Percentiles rank a stretch among this genome's conserved stretches.
Conservation (phyloP, 345 rosid genomes). For the Populus alba region DNA sequence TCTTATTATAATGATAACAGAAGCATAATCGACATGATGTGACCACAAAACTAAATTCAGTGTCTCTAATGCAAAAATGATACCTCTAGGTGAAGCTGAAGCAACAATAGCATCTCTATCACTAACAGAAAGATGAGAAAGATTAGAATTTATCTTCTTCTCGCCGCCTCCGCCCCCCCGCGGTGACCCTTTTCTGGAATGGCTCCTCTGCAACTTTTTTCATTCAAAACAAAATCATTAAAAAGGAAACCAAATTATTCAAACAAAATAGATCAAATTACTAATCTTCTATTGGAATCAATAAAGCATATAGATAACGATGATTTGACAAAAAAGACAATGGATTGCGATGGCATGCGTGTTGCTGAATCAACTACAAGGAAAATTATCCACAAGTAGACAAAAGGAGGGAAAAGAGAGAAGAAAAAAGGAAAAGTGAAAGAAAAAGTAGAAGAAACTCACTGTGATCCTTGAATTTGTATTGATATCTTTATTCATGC, state of each 20-base stretch:
- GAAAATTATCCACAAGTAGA: not conserved
- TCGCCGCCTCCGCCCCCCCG: slow-evolving; percentile 42
- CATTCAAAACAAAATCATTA: not conserved
- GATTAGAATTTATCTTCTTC: slow-evolving; percentile 41
- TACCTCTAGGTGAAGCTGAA: slow-evolving; percentile 70
- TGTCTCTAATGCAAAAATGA: not conserved
- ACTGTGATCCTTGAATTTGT: slow-evolving; percentile 54
- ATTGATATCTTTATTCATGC: slow-evolving; percentile 36
- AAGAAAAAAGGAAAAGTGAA: not conserved
- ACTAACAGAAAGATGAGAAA: slow-evolving; percentile 32
- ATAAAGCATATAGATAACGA: not conserved
- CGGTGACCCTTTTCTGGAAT: slow-evolving; percentile 67
- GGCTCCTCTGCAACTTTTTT: slow-evolving; percentile 67
- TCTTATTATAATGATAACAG: not conserved
- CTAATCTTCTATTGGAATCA: too few relatives aligned
- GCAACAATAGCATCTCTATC: slow-evolving; percentile 43
- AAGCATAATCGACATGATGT: not conserved
- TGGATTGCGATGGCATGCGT: slow-evolving; percentile 8
- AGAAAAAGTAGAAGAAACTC: slow-evolving; percentile 15
- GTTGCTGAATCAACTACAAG: slow-evolving; percentile 19
- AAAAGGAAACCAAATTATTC: not conserved
- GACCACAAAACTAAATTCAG: not conserved
- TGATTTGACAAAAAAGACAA: not conserved
- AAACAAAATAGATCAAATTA: not conserved
- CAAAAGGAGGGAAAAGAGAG: not conserved